phyloP scores from a whole-genome alignment of 129 eudicot genomes.

The Smallanthus sonchifolius region DNA sequence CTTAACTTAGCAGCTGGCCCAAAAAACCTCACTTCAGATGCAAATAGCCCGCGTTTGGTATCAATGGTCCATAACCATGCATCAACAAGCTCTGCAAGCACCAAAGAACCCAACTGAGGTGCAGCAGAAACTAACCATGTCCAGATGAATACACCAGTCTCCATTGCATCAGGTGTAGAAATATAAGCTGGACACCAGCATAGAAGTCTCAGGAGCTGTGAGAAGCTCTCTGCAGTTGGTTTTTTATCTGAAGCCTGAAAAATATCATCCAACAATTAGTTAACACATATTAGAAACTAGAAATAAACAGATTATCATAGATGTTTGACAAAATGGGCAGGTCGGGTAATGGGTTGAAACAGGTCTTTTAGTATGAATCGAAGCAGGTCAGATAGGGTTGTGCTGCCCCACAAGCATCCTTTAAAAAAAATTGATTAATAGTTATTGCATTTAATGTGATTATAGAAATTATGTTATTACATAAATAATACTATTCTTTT shows the following conservation, averaged over 20 bases:
- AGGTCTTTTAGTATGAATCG: background rate
- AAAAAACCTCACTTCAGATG: conserved; percentile 75
- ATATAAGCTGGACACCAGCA: conserved; percentile 99
- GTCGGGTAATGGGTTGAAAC: background rate
- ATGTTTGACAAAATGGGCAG: background rate
- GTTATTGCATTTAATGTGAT: background rate
- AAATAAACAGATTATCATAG: background rate
- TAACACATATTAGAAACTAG: background rate
- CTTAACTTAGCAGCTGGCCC: conserved; percentile 96
- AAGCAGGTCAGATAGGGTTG: background rate
- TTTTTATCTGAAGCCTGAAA: conserved; percentile 82
- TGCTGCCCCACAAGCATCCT: background rate
- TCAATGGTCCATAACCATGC: conserved; percentile 99
- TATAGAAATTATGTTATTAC: background rate
- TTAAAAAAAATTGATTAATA: too few species aligned
- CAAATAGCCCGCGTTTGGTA: conserved; percentile 91
- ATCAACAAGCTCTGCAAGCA: conserved; percentile 98
- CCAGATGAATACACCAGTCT: conserved; percentile 95
- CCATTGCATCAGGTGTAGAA: conserved; percentile 89
- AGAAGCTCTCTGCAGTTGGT: conserved; percentile 69
- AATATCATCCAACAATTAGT: conserved; percentile 10
- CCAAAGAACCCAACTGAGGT: conserved; percentile 82
- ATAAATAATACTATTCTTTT: background rate
- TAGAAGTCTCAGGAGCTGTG: conserved; percentile 95
- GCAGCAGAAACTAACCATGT: conserved; percentile 99